Evolutionary conservation across 192 early-diverging fungal species (phyloP), one percentile per base, ranked within the genome.

Genomic region (Umbelopsis isabellina): DNA sequence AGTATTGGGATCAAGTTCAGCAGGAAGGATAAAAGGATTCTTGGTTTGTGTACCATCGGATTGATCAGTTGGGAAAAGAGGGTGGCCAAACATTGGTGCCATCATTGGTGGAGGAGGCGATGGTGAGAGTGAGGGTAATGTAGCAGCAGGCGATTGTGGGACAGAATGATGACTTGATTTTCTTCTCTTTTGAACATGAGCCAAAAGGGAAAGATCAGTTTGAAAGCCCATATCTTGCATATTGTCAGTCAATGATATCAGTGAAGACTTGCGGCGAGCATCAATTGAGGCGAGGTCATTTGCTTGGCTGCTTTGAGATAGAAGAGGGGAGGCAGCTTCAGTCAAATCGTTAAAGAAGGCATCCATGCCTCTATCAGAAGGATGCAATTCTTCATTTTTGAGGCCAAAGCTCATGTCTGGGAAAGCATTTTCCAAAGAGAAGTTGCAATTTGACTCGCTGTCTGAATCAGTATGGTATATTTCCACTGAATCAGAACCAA

Each of bases 131-230:
- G 55, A 61, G 18, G 55, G 55, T 27, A 61, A 25, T 3, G 55
- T 61, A 30, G 4, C 15, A 18, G 55, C 55, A 25, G 55, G 55
- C 0, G 55, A 61, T 18, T 35, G 21, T 6, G 55, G 55, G 5
- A 30, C 27, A 33, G 55, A 61, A 61, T 25, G 55, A 61, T 61
- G 55, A 16, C 16, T 35, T n/a, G 55, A 61, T 25, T 61, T 61
- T 61, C 55, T 61, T 16, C 55, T 30, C 55, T 61, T 61, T n/a
- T 61, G 55, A 12, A 61, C 55, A 33, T 61, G 55, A 61, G 55
- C 55, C 21, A 61, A 16, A 15, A 61, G 18, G 27, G 55, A 30
- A 35, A 61, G 30, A 61, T 61, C 55, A 15, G 27, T 61, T 35
- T 35, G 55, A n/a, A 61, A 61, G 16, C 27, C 55, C 55, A 61